These are phyloP conservation scores for Fonsecaea pugnacius DNA, from an alignment of 2,329 filamentous ascomycete genomes.

Conservation along the genomic window DNA sequence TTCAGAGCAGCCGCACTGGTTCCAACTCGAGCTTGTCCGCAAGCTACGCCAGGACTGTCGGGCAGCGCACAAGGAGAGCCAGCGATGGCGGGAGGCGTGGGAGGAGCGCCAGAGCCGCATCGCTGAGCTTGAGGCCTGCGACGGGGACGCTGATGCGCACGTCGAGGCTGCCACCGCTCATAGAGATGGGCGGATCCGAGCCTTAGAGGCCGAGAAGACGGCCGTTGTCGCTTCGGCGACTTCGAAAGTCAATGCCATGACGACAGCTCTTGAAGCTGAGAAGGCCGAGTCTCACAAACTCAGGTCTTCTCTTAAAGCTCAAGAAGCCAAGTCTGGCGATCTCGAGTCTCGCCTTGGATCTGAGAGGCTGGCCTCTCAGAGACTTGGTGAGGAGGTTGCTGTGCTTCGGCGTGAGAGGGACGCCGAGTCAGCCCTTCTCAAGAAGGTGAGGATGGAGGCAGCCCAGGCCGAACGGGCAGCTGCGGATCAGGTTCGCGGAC, in stretches of 20 bases:
- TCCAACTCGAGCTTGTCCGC: background rate
- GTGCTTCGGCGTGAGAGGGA: background rate
- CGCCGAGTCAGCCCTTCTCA: background rate
- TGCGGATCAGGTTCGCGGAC: background rate
- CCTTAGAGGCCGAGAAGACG: background rate
- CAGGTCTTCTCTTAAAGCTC: background rate
- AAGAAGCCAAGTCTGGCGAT: background rate
- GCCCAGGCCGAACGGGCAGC: background rate
- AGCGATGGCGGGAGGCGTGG: background rate
- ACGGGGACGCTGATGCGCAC: background rate
- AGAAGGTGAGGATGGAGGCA: background rate
- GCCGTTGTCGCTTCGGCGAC: background rate
- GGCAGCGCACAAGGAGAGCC: background rate
- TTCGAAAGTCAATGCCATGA: background rate
- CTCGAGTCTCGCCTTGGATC: conserved; percentile 1
- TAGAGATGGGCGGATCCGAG: background rate
- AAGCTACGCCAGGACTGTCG: background rate
- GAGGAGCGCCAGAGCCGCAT: background rate
- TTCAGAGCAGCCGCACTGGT: background rate
- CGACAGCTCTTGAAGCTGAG: background rate
- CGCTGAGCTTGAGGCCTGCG: background rate
- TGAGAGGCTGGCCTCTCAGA: background rate
- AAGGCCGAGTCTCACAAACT: conserved; percentile 1
- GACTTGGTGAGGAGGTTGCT: conserved; percentile 1
- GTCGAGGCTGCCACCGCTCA: background rate